Evolutionary conservation across 1,284 basidiomycete species (phyloP).

Genomic region (Fomitopsis palustris): DNA sequence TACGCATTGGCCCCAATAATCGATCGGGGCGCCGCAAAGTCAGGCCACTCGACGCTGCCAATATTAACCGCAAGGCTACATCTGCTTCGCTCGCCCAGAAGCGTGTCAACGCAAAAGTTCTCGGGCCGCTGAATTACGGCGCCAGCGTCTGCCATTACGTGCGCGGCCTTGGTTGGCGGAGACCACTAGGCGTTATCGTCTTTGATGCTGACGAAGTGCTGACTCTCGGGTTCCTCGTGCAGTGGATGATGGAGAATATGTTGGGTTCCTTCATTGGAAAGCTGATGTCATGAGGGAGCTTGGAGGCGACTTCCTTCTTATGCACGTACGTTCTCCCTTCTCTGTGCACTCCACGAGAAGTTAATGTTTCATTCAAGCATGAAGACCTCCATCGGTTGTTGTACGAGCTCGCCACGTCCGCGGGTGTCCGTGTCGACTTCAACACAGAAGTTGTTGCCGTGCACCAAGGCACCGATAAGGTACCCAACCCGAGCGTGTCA

Average conservation of each 20-base stretch:
- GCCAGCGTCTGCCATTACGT: not conserved
- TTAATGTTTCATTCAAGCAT: slow-evolving; percentile 29
- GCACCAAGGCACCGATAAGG: slow-evolving; percentile 22
- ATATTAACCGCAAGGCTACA: too few relatives aligned
- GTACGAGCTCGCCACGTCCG: slow-evolving; percentile 36
- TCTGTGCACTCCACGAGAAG: not conserved
- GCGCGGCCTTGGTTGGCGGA: not conserved
- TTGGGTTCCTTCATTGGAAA: slow-evolving; percentile 48
- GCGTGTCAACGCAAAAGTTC: too few relatives aligned
- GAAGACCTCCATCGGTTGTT: slow-evolving; percentile 43
- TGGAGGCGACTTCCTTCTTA: slow-evolving; percentile 48
- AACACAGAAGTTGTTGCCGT: slow-evolving; percentile 32
- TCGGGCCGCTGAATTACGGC: too few relatives aligned
- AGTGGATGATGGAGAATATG: slow-evolving; percentile 43
- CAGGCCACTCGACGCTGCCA: too few relatives aligned
- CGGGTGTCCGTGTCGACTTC: slow-evolving; percentile 39
- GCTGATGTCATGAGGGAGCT: slow-evolving; percentile 51
- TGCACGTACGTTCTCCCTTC: slow-evolving; percentile 18
- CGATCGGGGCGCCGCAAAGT: too few relatives aligned
- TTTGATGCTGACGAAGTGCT: not conserved
- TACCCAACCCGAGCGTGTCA: slow-evolving; percentile 27
- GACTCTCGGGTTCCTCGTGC: not conserved
- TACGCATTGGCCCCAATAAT: too few relatives aligned
- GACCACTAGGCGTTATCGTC: not conserved
- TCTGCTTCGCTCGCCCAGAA: too few relatives aligned